A percentile compares a stretch with the other conserved stretches of the same genome.
Conservation (phyloP, 345 rosid genomes). For the Punica granatum region DNA sequence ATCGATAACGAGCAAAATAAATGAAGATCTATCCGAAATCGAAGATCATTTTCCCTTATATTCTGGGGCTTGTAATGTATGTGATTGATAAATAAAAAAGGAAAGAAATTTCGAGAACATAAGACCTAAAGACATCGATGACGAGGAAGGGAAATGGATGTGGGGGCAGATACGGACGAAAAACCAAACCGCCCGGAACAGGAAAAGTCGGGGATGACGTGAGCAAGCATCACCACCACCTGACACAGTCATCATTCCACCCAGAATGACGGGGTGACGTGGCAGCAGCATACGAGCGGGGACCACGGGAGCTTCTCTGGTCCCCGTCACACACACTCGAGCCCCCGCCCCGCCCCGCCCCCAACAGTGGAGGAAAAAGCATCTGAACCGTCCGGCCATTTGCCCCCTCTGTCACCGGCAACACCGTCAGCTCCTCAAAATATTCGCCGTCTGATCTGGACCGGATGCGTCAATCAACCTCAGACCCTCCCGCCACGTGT, state of each 20-base stretch:
- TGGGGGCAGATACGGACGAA: neutral
- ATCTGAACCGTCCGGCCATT: conserved; percentile 27
- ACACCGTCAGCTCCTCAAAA: conserved; percentile 18
- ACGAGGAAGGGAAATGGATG: neutral
- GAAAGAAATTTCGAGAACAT: neutral
- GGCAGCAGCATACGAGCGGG: conserved; percentile 10
- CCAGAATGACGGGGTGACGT: conserved; percentile 20
- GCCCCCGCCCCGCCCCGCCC: neutral
- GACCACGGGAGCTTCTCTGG: conserved; percentile 6
- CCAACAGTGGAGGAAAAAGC: conserved; percentile 14
- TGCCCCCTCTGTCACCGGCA: conserved; percentile 38
- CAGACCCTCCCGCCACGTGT: conserved; percentile 4
- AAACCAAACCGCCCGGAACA: neutral
- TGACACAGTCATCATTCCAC: conserved; percentile 22
- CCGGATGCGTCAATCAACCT: neutral
- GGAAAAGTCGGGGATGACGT: conserved; percentile 19
- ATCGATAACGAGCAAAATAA: too few relatives aligned
- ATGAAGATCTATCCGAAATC: too few relatives aligned
- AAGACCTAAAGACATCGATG: too few relatives aligned
- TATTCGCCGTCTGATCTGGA: conserved; percentile 16
- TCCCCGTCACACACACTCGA: conserved; percentile 4
- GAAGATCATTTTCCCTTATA: too few relatives aligned
- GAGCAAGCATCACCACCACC: conserved; percentile 20
- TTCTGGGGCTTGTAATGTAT: too few relatives aligned
- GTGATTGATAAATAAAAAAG: too few relatives aligned